Evolutionary conservation across 345 rosid species (phyloP).

Genomic region (Acer negundo): DNA sequence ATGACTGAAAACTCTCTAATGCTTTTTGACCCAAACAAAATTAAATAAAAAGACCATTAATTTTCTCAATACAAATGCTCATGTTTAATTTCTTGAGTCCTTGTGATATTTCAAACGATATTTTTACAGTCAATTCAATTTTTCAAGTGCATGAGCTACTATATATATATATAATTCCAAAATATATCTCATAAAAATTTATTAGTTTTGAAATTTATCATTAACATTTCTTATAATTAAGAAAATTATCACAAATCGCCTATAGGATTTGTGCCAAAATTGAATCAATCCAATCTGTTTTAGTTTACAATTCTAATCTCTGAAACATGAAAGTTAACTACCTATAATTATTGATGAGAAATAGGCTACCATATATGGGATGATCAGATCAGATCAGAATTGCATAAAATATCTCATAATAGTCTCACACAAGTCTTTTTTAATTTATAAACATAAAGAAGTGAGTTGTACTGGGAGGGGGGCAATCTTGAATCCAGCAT

Average conservation of each 20-base stretch:
- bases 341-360: not conserved
- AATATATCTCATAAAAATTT: no score
- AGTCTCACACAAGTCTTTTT: not conserved
- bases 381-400: not conserved
- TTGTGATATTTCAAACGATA: no score
- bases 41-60: not conserved
- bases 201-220: no score
- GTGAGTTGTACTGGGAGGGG: conserved; percentile 3
- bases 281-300: not conserved
- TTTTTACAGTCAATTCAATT: not conserved
- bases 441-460: not conserved
- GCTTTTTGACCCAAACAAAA: conserved; percentile 25
- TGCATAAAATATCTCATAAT: not conserved
- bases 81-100: no score
- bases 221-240: no score
- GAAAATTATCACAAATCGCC: no score
- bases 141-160: not conserved
- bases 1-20: conserved; percentile 8
- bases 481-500: conserved; percentile 37
- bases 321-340: not conserved
- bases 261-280: no score
- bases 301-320: not conserved
- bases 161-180: no score
- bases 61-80: no score
- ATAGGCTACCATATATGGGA: not conserved